These are phyloP conservation scores for Trichoderma sp. DNA, from an alignment of 2,329 filamentous ascomycete species.

Conservation along the genomic window DNA sequence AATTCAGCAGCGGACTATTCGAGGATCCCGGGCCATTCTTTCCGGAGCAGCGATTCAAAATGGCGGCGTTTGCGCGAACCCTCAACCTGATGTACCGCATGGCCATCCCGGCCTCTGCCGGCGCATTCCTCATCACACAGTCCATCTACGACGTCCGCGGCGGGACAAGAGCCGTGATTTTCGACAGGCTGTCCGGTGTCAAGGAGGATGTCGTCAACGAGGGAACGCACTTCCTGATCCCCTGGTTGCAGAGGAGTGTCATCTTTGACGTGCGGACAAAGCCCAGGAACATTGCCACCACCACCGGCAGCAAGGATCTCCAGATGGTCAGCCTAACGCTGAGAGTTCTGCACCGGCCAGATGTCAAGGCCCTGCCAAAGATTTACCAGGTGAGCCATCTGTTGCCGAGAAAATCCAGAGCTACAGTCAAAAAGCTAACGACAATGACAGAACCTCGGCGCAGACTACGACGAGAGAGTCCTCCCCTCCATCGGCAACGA, in stretches of 20 bases:
- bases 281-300: constrained; percentile 95
- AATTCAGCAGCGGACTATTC: background rate
- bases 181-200: constrained; percentile 88
- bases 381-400: constrained; percentile 82
- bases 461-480: constrained; percentile 97
- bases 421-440: background rate
- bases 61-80: constrained; percentile 55
- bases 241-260: constrained; percentile 93
- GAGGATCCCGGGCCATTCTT: background rate
- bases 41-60: constrained; percentile 28
- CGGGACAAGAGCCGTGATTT: constrained; percentile 93
- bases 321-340: constrained; percentile 99
- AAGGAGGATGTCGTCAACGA: constrained; percentile 91
- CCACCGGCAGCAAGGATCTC: constrained; percentile 96
- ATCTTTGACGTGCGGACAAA: constrained; percentile 97
- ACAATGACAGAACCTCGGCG: constrained; percentile 74
- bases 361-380: constrained; percentile 87
- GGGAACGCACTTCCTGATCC: constrained; percentile 93
- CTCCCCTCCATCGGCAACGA: constrained; percentile 98
- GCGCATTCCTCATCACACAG: constrained; percentile 64
- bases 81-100: constrained; percentile 62
- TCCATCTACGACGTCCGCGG: constrained; percentile 97
- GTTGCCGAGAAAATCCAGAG: no score
- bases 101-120: constrained; percentile 71
- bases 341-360: constrained; percentile 89